Base-by-base conservation (phyloP, 2,329 filamentous ascomycete genomes). In the Aspergillus quadrilineatus region DNA sequence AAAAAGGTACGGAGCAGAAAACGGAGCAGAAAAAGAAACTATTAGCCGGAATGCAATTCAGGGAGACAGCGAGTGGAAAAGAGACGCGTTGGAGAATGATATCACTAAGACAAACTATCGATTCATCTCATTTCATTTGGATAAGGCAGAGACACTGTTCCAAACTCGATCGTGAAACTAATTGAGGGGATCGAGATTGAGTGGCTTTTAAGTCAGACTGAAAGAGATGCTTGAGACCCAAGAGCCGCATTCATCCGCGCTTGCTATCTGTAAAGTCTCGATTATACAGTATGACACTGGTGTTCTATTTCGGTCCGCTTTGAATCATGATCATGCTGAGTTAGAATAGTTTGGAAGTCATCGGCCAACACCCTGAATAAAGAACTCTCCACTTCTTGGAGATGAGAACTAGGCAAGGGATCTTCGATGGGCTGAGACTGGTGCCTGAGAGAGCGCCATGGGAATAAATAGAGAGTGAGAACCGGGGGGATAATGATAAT, bases 371-470 rank as follows among this genome's bases (percentile, higher is more conserved):
- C 28, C 15, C 7, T 9, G 46, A 39, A 49, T 26, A 49, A 49
- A 49, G 32, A 49, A 28, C 36, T 41, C 34, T 41, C 47, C 47
- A 50, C 47, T 41, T 1, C 22, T 50, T 29, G 34, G 26, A n/a
- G 26, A n/a, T 10, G 43, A 8, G 10, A 15, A 26, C 41, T 4
- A 47, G 44, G 28, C 43, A 50, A 50, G 34, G 28, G 14, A 22
- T 29, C 36, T 32, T 52, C 45, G 44, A 41, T 26, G n/a, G 32
- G n/a, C 9, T 39, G 50, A 28, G 14, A 30, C 50, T 53, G 50
- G 50, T 41, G 50, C 50, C 50, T 53, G 50, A 39, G 41, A 47
- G 50, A 47, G 36, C 7, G 6, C 43, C 26, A 45, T 12, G 8
- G 29, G 14, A 53, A 46, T 14, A 22, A 53, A 46, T 14, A 41